Conservation (phyloP, 305 asterid genomes). For the Fraxinus albicans region DNA sequence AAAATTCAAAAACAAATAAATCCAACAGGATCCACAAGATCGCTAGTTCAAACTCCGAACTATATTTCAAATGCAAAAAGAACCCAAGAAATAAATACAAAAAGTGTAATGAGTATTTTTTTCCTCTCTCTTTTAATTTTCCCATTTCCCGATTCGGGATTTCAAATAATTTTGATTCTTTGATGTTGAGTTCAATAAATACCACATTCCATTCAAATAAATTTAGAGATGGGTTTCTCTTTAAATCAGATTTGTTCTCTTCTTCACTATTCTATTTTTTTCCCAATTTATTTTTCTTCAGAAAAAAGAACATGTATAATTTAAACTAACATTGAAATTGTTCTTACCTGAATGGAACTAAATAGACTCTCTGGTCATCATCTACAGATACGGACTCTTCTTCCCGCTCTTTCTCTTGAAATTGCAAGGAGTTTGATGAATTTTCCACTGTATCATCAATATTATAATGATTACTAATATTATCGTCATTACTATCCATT, state of each 20-base stretch:
- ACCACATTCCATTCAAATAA: slow-evolving; percentile 24
- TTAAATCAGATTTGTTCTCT: slow-evolving; percentile 33
- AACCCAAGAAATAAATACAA: slow-evolving; percentile 13
- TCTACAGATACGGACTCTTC: slow-evolving; percentile 39
- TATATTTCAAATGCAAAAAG: slow-evolving; percentile 16
- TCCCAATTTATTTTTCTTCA: slow-evolving; percentile 10
- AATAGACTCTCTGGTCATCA: slow-evolving; percentile 75
- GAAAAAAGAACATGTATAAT: slow-evolving; percentile 11
- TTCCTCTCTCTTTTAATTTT: not conserved
- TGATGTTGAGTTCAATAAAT: slow-evolving; percentile 16
- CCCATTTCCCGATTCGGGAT: slow-evolving; percentile 18
- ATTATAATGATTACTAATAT: slow-evolving; percentile 35
- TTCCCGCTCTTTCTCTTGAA: slow-evolving; percentile 29
- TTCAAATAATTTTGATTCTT: slow-evolving; percentile 17
- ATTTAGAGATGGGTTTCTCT: not conserved
- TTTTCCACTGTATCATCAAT: slow-evolving; percentile 43
- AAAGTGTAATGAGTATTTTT: slow-evolving; percentile 12
- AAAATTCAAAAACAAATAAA: not conserved
- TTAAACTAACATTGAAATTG: slow-evolving; percentile 14
- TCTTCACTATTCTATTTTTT: slow-evolving; percentile 20
- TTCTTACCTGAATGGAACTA: slow-evolving; percentile 80
- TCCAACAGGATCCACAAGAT: not conserved
- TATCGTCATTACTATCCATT: slow-evolving; percentile 39
- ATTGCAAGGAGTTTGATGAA: slow-evolving; percentile 35
- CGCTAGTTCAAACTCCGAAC: slow-evolving; percentile 22